Conservation (phyloP, 495 filamentous ascomycete species). For the Penicillium soppii region DNA sequence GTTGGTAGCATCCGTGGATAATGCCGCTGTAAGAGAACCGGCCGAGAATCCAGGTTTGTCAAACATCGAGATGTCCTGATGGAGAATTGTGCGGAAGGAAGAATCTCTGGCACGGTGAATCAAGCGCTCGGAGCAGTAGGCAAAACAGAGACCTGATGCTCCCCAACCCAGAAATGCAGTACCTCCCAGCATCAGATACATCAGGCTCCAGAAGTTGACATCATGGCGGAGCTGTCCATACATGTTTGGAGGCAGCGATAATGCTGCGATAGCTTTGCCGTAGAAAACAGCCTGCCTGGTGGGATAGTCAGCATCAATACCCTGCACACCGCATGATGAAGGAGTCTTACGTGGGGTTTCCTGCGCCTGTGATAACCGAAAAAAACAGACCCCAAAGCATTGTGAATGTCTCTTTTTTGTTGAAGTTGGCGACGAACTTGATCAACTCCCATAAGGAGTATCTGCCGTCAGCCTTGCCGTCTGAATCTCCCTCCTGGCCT, state of each 20-base stretch:
- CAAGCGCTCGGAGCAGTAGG: constrained; percentile 75
- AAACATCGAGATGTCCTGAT: constrained; percentile 86
- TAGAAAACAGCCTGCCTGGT: constrained; percentile 73
- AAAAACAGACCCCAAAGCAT: constrained; percentile 77
- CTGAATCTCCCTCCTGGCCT: constrained; percentile 15
- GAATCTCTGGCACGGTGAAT: constrained; percentile 72
- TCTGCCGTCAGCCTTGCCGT: constrained; percentile 38
- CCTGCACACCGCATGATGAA: background rate
- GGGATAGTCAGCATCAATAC: background rate
- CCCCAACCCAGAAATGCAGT: constrained; percentile 66
- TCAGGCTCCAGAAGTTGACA: constrained; percentile 80
- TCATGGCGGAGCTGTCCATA: constrained; percentile 56
- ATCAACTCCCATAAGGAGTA: constrained; percentile 79
- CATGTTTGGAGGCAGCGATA: constrained; percentile 47
- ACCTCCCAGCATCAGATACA: constrained; percentile 91
- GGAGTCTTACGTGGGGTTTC: constrained; percentile 57
- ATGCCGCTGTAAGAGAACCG: constrained; percentile 74
- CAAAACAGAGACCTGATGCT: constrained; percentile 68
- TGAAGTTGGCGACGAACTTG: constrained; percentile 78
- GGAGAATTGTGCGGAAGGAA: constrained; percentile 80
- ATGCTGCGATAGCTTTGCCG: constrained; percentile 72
- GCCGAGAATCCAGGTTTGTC: constrained; percentile 75
- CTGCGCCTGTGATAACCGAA: constrained; percentile 73
- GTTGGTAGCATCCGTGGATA: constrained; percentile 78
- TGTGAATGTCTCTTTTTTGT: constrained; percentile 63